These are phyloP conservation scores for Polysphondylium violaceum DNA, from an alignment of 78 protist genomes.

Conservation along the genomic window DNA sequence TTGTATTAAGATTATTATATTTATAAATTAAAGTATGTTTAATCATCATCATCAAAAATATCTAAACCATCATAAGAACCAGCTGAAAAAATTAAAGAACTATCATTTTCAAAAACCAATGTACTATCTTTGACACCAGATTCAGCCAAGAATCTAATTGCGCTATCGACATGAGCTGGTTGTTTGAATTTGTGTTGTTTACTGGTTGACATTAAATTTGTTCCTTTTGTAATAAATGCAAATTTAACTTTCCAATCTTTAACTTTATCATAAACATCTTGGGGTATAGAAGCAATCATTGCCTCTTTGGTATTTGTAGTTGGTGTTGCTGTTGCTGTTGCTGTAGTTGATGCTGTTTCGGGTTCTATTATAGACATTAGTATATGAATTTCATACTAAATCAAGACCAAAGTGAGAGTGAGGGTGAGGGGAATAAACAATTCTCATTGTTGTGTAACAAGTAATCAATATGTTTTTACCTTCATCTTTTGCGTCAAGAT, in stretches of 20 bases:
- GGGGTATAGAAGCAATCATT: too few species aligned
- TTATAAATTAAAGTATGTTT: not conserved
- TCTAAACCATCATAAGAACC: constrained; percentile 33
- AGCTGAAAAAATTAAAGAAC: constrained; percentile 38
- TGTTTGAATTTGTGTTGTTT: constrained; percentile 69
- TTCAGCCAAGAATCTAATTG: constrained; percentile 38
- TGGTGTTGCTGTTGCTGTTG: too few species aligned
- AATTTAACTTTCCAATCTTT: constrained; percentile 31
- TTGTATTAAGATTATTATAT: not conserved
- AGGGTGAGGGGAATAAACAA: too few species aligned
- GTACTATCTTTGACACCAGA: constrained; percentile 38
- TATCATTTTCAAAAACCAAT: constrained; percentile 60
- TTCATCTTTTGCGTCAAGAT: too few species aligned
- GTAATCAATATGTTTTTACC: too few species aligned
- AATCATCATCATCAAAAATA: constrained; percentile 35
- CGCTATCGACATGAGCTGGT: constrained; percentile 34
- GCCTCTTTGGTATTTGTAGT: too few species aligned
- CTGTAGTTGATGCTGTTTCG: too few species aligned
- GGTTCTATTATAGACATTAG: too few species aligned
- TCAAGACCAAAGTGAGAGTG: too few species aligned
- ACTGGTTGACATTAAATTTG: constrained; percentile 17
- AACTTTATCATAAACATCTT: constrained; percentile 13
- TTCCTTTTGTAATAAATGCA: constrained; percentile 65
- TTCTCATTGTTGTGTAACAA: too few species aligned
- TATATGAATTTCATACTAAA: too few species aligned